These are phyloP conservation scores for Coniosporium tulheliwenetii DNA, from an alignment of 2,329 filamentous ascomycete genomes.

Conservation along the genomic window DNA sequence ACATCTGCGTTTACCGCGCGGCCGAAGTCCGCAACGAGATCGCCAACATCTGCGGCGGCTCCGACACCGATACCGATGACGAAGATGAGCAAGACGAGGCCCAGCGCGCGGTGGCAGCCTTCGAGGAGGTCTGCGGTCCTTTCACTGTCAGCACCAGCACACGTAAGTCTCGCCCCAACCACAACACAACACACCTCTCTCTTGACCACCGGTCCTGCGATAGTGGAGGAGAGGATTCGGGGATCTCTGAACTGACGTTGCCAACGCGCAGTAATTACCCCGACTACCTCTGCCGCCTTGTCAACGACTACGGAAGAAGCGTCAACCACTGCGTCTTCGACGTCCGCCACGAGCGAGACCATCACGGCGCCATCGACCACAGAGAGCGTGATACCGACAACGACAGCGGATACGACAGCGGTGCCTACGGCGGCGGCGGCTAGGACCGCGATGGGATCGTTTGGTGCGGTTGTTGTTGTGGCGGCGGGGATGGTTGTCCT, in stretches of 20 bases:
- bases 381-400: neutral
- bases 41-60: constrained; percentile 12
- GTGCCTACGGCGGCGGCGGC: neutral
- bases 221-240: too few relatives aligned
- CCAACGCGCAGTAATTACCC: neutral
- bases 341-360: neutral
- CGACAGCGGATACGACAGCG: neutral
- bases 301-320: neutral
- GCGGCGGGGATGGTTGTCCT: neutral
- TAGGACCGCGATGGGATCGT: neutral
- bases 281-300: neutral
- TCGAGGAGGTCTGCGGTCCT: neutral
- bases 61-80: constrained; percentile 12
- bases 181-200: constrained; percentile 1
- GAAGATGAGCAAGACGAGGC: constrained; percentile 15
- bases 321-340: neutral
- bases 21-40: constrained; percentile 12
- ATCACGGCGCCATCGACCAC: neutral
- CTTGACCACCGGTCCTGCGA: neutral
- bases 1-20: constrained; percentile 14
- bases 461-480: neutral
- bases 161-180: neutral
- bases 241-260: too few relatives aligned
- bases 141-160: constrained; percentile 9
- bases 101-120: constrained; percentile 9